These are phyloP conservation scores for Saposhnikovia divaricata DNA, from an alignment of 129 eudicot genomes.

Conservation along the genomic window DNA sequence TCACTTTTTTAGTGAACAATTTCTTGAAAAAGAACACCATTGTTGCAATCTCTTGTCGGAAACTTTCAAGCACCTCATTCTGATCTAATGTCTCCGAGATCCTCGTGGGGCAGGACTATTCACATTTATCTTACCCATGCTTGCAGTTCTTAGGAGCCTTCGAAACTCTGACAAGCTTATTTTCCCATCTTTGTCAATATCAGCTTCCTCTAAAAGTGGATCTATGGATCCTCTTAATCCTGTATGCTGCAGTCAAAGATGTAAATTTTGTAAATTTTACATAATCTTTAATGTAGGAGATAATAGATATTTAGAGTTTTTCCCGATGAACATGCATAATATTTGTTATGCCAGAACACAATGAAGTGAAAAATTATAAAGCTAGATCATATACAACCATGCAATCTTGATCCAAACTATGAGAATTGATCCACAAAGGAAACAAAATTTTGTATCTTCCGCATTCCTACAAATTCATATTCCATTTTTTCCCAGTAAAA, in stretches of 20 bases:
- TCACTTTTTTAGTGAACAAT: background rate
- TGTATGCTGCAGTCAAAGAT: constrained; percentile 48
- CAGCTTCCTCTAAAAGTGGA: constrained; percentile 96
- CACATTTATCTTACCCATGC: constrained; percentile 43
- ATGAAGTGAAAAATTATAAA: background rate
- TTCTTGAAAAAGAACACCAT: background rate
- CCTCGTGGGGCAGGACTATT: constrained; percentile 42
- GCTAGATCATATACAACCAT: background rate
- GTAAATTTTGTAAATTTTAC: background rate
- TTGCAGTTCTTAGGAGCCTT: constrained; percentile 85
- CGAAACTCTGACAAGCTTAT: constrained; percentile 89
- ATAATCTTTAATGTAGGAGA: background rate
- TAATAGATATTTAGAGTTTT: background rate
- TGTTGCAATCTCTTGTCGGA: background rate
- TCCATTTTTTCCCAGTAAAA: background rate
- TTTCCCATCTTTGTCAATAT: constrained; percentile 85
- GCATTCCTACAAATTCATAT: background rate
- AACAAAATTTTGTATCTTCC: background rate
- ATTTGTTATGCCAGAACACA: background rate
- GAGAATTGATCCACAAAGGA: background rate
- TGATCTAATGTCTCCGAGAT: constrained; percentile 25
- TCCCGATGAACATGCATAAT: background rate
- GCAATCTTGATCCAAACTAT: background rate
- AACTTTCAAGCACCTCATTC: background rate
- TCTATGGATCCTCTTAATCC: constrained; percentile 84